Conservation (phyloP, 2,329 filamentous ascomycete genomes). For the Pyrenochaeta sp. region DNA sequence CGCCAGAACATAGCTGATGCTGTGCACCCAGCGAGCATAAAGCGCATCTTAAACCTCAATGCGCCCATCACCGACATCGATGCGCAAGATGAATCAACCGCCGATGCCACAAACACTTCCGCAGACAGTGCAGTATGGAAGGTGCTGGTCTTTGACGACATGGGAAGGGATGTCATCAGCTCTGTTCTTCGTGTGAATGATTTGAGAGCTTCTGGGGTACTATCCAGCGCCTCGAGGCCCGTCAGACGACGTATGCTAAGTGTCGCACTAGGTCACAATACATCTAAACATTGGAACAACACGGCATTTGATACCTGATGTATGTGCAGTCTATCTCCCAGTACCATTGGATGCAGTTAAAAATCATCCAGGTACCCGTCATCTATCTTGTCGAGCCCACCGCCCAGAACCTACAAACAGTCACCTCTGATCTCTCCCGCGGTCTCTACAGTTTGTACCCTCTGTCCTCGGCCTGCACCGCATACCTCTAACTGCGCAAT, state of each 20-base stretch:
- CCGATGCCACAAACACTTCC: constrained; percentile 17
- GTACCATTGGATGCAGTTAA: constrained; percentile 14
- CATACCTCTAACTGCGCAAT: not conserved
- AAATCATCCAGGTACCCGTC: constrained; percentile 66
- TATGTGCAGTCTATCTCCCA: constrained; percentile 50
- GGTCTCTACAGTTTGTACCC: constrained; percentile 70
- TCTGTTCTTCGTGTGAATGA: constrained; percentile 95
- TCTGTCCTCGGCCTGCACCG: not conserved
- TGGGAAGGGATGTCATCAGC: constrained; percentile 94
- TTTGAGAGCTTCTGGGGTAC: constrained; percentile 82
- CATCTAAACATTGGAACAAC: constrained; percentile 74
- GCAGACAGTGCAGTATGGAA: constrained; percentile 33
- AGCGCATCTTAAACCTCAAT: constrained; percentile 96
- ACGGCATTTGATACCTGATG: constrained; percentile 92
- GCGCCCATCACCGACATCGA: constrained; percentile 66
- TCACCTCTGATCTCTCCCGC: constrained; percentile 85
- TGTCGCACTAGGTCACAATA: constrained; percentile 62
- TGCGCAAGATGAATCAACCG: constrained; percentile 67
- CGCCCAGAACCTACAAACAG: constrained; percentile 77
- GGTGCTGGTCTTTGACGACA: constrained; percentile 91
- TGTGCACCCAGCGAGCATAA: constrained; percentile 76
- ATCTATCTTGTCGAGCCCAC: constrained; percentile 96
- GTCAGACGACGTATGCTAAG: constrained; percentile 62
- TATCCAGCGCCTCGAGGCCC: not conserved
- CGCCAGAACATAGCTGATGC: constrained; percentile 15